Evolutionary conservation across 306 rosid species (phyloP), one percentile per base, ranked within the genome.

Genomic region (Cucurbita pepo): DNA sequence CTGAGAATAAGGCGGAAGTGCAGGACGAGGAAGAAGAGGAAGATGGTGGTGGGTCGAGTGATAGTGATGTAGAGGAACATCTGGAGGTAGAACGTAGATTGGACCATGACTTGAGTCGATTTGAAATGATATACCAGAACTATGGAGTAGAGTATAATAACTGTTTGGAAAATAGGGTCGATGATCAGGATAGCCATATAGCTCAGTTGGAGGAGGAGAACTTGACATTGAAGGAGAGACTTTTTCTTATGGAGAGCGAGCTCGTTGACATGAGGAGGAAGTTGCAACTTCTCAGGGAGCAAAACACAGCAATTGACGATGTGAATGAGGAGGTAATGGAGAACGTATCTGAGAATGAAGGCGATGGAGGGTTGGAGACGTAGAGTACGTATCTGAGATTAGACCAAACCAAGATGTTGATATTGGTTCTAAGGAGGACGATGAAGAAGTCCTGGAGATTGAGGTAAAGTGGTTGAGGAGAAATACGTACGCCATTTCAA

Each of bases 191-290:
- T 78, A 85, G 91, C 3, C 97, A 88, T 78, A 88, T 93, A 41
- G 97, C 94, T 13, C 96, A 93, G 48, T 67, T 93, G 85, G 96
- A 93, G 85, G 97, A 93, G 73, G 98, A 93, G 79, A 93, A 93
- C 80, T 80, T 93, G 85, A 88, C 94, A 4, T 54, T 93, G 89
- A 93, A 85, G 85, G 98, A 93, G 81, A 89, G 91, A 15, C 87
- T 90, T 72, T 93, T 93, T 77, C 51, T 93, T 58, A 86, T 88
- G 96, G 96, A 93, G 85, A 88, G 90, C 54, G 96, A 93, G 81
- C 56, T 90, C 55, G 89, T 84, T 1, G 97, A 93, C 71, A 61
- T 90, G 40, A 79, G 96, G 71, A 88, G 97, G 78, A 86, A 96
- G 87, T 56, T 93, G 72, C 83, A 73, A 85, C 89, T 76, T 55